A percentile compares a stretch with the other conserved stretches of the same genome.
Evolutionary conservation across 176 grass and related monocot genomes (phyloP).

Genomic region (Oryza glaberrima): DNA sequence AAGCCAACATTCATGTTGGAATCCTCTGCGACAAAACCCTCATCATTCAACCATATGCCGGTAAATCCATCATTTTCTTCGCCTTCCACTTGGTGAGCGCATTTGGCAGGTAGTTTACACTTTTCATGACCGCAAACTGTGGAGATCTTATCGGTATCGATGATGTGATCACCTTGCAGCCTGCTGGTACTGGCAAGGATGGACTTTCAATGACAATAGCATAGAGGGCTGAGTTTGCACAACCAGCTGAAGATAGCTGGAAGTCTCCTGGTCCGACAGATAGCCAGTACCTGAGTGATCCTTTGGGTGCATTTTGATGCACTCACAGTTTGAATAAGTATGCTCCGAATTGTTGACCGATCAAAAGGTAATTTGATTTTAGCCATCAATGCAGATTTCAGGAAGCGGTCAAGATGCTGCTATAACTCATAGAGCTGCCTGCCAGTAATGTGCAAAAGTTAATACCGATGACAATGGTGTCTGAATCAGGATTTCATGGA

Average conservation of each 20-base stretch:
- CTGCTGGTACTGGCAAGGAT: slow-evolving; percentile 46
- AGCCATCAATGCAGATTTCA: slow-evolving; percentile 47
- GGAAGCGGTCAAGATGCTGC: slow-evolving; percentile 80
- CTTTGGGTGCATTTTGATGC: slow-evolving; percentile 81
- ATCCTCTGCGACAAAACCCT: slow-evolving; percentile 85
- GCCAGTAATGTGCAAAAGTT: slow-evolving; percentile 33
- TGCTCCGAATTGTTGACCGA: slow-evolving; percentile 56
- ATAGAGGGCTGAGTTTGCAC: slow-evolving; percentile 67
- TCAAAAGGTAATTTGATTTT: no score
- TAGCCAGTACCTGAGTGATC: slow-evolving; percentile 88
- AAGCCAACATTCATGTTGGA: slow-evolving; percentile 94
- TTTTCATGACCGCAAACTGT: slow-evolving; percentile 86
- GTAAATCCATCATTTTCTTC: slow-evolving; percentile 75
- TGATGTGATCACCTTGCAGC: slow-evolving; percentile 81
- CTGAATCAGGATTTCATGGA: slow-evolving; percentile 17
- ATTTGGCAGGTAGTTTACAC: slow-evolving; percentile 86
- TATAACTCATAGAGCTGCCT: slow-evolving; percentile 93
- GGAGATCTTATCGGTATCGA: slow-evolving; percentile 80
- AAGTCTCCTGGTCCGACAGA: slow-evolving; percentile 91
- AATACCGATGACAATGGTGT: neutral
- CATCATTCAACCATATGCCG: slow-evolving; percentile 83
- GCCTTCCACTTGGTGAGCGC: slow-evolving; percentile 74
- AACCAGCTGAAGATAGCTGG: slow-evolving; percentile 73
- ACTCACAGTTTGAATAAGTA: slow-evolving; percentile 74
- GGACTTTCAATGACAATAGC: slow-evolving; percentile 59